Evolutionary conservation across 108 stramenopile genomes (phyloP).

Genomic region (Fragilariopsis cylindrus): DNA sequence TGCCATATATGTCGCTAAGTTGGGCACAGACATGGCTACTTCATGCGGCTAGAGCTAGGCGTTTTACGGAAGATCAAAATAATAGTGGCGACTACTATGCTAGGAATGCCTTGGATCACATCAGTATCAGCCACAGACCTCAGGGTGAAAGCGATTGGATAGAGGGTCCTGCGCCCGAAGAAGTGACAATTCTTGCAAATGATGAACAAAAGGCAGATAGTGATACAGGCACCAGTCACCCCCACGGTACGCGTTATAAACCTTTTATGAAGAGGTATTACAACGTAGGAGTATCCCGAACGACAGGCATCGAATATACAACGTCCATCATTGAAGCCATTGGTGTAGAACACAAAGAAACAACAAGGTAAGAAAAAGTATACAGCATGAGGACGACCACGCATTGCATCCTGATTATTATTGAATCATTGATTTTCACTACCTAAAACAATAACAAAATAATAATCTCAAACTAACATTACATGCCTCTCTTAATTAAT

Average conservation of each 20-base stretch:
- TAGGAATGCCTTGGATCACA: conserved; percentile 68
- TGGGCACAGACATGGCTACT: conserved; percentile 90
- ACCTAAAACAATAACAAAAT: too few relatives aligned
- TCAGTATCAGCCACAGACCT: conserved; percentile 72
- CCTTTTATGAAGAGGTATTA: conserved; percentile 82
- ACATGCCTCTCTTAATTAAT: neutral
- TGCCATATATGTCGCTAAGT: conserved; percentile 74
- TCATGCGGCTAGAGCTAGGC: conserved; percentile 72
- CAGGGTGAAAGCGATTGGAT: conserved; percentile 78
- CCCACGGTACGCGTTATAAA: conserved; percentile 87
- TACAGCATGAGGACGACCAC: neutral
- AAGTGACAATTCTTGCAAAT: conserved; percentile 13
- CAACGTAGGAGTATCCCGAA: conserved; percentile 59
- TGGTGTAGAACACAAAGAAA: conserved; percentile 90
- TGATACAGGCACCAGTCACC: conserved; percentile 73
- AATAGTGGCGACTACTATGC: conserved; percentile 16
- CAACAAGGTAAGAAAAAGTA: conserved; percentile 58
- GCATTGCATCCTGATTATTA: neutral
- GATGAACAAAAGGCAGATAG: conserved; percentile 35
- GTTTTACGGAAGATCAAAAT: conserved; percentile 52
- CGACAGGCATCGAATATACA: conserved; percentile 82
- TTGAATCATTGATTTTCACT: too few relatives aligned
- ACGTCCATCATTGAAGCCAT: conserved; percentile 88
- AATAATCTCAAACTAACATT: too few relatives aligned
- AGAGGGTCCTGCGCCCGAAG: conserved; percentile 57